These are phyloP conservation scores for Chionographis japonica DNA, from an alignment of 106 monocot species.

Conservation along the genomic window DNA sequence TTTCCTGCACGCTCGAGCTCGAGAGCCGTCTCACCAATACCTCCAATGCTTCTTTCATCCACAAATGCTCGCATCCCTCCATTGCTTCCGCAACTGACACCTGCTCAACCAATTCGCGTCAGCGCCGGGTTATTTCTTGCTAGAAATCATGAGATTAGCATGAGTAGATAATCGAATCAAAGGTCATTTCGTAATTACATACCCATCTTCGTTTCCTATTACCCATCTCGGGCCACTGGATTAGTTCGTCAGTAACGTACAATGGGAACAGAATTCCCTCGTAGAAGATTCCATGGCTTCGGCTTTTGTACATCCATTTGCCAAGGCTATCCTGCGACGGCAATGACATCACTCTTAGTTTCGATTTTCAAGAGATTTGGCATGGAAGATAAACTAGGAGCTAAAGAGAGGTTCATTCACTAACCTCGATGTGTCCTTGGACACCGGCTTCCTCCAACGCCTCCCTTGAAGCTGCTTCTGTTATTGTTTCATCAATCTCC, in stretches of 20 bases:
- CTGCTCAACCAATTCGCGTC: slow-evolving; percentile 1
- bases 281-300: slow-evolving; percentile 27
- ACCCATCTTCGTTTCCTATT: slow-evolving; percentile 65
- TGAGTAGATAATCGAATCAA: background rate
- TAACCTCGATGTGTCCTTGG: slow-evolving; percentile 46
- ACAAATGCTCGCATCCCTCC: slow-evolving; percentile 39
- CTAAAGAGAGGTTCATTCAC: background rate
- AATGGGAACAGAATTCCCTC: slow-evolving; percentile 78
- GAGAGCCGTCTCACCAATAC: slow-evolving; percentile 34
- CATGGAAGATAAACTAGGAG: background rate
- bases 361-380: background rate
- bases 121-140: background rate
- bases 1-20: background rate
- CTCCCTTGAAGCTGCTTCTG: slow-evolving; percentile 64
- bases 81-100: slow-evolving; percentile 43
- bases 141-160: background rate
- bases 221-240: slow-evolving; percentile 71
- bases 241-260: slow-evolving; percentile 57
- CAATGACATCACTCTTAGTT: background rate
- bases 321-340: slow-evolving; percentile 39
- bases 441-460: slow-evolving; percentile 92
- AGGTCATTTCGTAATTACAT: background rate
- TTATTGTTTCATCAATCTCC: slow-evolving; percentile 63
- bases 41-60: slow-evolving; percentile 74
- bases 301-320: slow-evolving; percentile 64